Conservation (phyloP, 805 yeast species). For the Ogataea neopini region DNA sequence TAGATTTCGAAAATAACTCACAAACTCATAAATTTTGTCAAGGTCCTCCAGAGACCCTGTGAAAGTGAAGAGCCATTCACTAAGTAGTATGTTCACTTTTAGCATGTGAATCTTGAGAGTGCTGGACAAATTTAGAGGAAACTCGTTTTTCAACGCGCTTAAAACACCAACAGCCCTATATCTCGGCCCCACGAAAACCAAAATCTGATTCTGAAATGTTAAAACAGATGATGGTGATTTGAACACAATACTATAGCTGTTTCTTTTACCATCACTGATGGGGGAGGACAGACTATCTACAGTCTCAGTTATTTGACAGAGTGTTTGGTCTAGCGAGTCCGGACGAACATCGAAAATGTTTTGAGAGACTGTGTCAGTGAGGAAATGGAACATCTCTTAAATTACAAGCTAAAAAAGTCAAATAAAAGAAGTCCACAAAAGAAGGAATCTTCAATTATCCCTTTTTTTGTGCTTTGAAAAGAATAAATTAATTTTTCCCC, state of each 20-base stretch:
- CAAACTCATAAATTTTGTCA: neutral
- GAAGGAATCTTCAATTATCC: neutral
- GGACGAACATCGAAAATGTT: neutral
- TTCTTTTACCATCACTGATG: neutral
- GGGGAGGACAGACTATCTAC: neutral
- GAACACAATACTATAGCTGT: neutral
- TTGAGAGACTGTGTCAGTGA: neutral
- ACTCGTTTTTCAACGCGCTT: neutral
- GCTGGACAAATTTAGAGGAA: neutral
- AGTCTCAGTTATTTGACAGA: neutral
- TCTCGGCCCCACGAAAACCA: slow-evolving; percentile 1
- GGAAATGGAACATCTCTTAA: neutral
- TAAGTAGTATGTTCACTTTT: slow-evolving; percentile 8
- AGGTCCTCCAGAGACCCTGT: neutral
- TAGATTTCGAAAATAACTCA: neutral
- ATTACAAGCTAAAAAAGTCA: neutral
- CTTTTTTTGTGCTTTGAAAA: neutral
- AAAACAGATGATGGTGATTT: neutral
- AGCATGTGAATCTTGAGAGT: neutral
- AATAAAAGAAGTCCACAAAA: neutral
- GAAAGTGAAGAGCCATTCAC: slow-evolving; percentile 11
- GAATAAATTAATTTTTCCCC: neutral
- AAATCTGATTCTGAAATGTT: neutral
- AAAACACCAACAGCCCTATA: neutral
- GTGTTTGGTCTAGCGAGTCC: neutral